A percentile compares a stretch with the other conserved stretches of the same genome.
Conservation (phyloP, 345 rosid genomes). For the Brassica nigra region DNA sequence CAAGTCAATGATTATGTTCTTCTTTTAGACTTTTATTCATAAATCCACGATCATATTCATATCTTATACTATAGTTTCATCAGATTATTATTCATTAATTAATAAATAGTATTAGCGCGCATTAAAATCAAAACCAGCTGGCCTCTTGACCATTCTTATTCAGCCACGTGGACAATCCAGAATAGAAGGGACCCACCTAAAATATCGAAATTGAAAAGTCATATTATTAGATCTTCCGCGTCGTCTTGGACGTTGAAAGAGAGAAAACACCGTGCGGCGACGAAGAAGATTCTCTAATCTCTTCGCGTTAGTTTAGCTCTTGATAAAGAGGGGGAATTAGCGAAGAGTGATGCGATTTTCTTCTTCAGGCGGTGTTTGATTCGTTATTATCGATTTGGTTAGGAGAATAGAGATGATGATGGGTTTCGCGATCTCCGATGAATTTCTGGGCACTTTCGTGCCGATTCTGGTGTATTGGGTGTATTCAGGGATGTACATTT, state of each 20-base stretch:
- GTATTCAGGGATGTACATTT: conserved; percentile 72
- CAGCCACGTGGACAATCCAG: conserved; percentile 24
- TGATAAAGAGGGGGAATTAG: not conserved
- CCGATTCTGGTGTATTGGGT: conserved; percentile 84
- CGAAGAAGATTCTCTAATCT: conserved; percentile 28
- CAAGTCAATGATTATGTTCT: conserved; percentile 18
- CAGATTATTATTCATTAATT: not conserved
- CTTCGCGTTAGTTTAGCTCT: conserved; percentile 21
- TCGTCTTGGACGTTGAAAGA: not conserved
- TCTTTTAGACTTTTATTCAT: not conserved
- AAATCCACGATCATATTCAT: too few species aligned
- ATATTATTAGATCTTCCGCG: conserved; percentile 7
- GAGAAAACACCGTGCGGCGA: conserved; percentile 5
- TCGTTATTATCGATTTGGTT: not conserved
- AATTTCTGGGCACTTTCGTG: conserved; percentile 69
- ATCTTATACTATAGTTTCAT: not conserved
- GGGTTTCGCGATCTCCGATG: conserved; percentile 68
- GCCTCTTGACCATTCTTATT: conserved; percentile 2
- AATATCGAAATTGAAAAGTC: conserved; percentile 1
- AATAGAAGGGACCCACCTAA: conserved; percentile 24
- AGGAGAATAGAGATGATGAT: conserved; percentile 27
- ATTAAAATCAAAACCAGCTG: conserved; percentile 25
- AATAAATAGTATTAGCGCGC: conserved; percentile 5
- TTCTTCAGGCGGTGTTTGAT: not conserved
- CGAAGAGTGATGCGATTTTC: conserved; percentile 25